A percentile compares a stretch with the other conserved stretches of the same genome.
Conservation (phyloP, 2,329 filamentous ascomycete species). For the Nigrospora oryzae region DNA sequence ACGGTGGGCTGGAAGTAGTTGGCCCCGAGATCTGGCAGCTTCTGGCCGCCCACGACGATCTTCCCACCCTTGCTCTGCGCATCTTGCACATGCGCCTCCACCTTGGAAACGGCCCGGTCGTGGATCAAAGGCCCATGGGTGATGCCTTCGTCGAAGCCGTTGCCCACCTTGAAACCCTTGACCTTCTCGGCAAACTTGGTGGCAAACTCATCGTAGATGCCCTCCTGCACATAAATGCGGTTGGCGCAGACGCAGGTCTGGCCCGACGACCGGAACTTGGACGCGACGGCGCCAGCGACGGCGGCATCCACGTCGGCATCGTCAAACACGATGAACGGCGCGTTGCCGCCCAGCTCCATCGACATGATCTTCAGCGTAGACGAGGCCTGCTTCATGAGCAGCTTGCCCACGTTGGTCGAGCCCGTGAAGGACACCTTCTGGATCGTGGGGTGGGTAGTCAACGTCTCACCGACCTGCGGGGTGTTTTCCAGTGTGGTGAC, state of each 20-base stretch:
- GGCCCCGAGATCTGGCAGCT: conserved; percentile 61
- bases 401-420: conserved; percentile 58
- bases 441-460: conserved; percentile 69
- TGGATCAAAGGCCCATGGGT: conserved; percentile 85
- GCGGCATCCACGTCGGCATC: conserved; percentile 84
- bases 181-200: conserved; percentile 64
- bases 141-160: conserved; percentile 59
- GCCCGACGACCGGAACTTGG: conserved; percentile 89
- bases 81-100: conserved; percentile 71
- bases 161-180: conserved; percentile 64
- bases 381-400: conserved; percentile 84
- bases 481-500: conserved; percentile 77
- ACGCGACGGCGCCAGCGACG: conserved; percentile 72
- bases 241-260: conserved; percentile 95
- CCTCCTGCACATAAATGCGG: conserved; percentile 70
- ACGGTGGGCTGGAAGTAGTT: conserved; percentile 93
- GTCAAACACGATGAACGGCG: conserved; percentile 94
- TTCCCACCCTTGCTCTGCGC: conserved; percentile 70
- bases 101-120: conserved; percentile 71
- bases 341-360: conserved; percentile 89
- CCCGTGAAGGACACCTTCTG: conserved; percentile 95
- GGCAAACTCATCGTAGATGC: conserved; percentile 70
- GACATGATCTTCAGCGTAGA: conserved; percentile 76
- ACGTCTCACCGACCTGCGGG: conserved; percentile 62
- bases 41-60: conserved; percentile 67